Conservation (phyloP, 208 protist species). For the Acanthamoeba lenticulata region DNA sequence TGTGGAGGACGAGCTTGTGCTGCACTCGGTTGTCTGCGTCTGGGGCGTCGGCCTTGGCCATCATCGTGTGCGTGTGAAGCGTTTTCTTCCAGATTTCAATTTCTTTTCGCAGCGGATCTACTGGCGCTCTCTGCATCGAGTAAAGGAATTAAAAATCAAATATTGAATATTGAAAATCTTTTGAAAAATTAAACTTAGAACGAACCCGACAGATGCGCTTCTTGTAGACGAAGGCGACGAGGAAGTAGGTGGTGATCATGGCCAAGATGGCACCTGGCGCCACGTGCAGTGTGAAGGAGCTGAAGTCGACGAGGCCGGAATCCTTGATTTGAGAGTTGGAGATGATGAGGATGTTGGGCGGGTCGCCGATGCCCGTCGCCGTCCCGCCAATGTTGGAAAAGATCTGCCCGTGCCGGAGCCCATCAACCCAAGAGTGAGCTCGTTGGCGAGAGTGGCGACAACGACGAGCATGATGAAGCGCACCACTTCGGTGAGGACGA, state of each 20-base stretch:
- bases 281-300: constrained; percentile 41
- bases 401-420: neutral
- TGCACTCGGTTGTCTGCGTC: neutral
- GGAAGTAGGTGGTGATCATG: neutral
- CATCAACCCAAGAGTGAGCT: neutral
- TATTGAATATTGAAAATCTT: neutral
- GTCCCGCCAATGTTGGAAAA: constrained; percentile 82
- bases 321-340: constrained; percentile 33
- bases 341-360: constrained; percentile 86
- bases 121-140: too few relatives aligned
- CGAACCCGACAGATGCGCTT: neutral
- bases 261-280: constrained; percentile 31
- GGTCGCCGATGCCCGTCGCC: constrained; percentile 83
- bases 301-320: constrained; percentile 36
- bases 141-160: neutral
- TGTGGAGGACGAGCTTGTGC: neutral
- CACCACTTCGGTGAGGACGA: constrained; percentile 82
- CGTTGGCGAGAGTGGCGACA: neutral
- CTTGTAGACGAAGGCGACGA: constrained; percentile 3
- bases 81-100: too few relatives aligned
- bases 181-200: too few relatives aligned
- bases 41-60: too few relatives aligned
- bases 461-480: neutral
- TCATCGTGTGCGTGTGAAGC: too few relatives aligned
- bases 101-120: too few relatives aligned